Percentiles rank a stretch among this genome's conserved stretches.
Evolutionary conservation across 805 yeast species (phyloP).

Genomic region (Ogataea sp.): DNA sequence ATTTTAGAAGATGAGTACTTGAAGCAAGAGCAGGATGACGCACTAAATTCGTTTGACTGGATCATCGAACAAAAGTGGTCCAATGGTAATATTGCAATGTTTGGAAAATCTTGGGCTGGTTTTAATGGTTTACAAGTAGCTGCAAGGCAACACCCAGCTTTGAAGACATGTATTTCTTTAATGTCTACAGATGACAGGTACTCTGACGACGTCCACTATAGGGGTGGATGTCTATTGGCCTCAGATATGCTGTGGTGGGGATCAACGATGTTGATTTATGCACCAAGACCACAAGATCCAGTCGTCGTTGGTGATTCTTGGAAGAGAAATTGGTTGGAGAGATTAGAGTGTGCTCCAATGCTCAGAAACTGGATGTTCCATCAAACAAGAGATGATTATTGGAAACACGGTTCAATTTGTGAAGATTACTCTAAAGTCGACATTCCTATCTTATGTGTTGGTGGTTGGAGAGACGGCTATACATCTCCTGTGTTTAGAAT

Average conservation of each 20-base stretch:
- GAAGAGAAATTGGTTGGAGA: constrained; percentile 32
- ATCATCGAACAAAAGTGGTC: constrained; percentile 32
- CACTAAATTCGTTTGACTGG: constrained; percentile 35
- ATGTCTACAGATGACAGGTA: constrained; percentile 42
- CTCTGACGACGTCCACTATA: constrained; percentile 40
- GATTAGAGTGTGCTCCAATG: constrained; percentile 32
- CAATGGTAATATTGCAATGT: constrained; percentile 37
- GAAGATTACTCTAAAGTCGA: constrained; percentile 31
- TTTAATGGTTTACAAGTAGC: constrained; percentile 39
- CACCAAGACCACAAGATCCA: constrained; percentile 40
- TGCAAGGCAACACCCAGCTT: constrained; percentile 37
- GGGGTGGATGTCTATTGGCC: constrained; percentile 38
- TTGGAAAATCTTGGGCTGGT: constrained; percentile 44
- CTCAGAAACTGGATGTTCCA: constrained; percentile 34
- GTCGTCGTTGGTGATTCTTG: constrained; percentile 29
- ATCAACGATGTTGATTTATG: constrained; percentile 35
- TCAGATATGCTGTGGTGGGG: constrained; percentile 46
- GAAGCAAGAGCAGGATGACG: constrained; percentile 35
- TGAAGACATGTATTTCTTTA: constrained; percentile 33
- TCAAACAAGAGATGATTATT: constrained; percentile 36
- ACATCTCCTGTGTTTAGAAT: constrained; percentile 36
- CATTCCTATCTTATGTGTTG: constrained; percentile 35
- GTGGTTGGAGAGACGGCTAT: constrained; percentile 43
- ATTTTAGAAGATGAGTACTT: constrained; percentile 33
- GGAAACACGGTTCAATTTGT: constrained; percentile 40